These are phyloP conservation scores for Carallia brachiata DNA, from an alignment of 345 rosid genomes.

Conservation along the genomic window DNA sequence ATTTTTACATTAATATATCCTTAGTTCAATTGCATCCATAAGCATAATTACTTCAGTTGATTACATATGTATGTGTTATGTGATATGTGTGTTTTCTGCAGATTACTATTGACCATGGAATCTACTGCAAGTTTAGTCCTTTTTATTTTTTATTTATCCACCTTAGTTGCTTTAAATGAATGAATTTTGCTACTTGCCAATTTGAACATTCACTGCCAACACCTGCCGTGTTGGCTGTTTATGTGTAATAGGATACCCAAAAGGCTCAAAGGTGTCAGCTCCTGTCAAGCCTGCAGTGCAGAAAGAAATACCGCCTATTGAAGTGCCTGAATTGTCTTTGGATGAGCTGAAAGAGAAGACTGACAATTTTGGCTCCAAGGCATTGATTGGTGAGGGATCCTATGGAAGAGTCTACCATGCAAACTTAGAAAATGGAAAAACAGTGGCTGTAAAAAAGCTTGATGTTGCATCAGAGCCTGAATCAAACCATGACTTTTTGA, in stretches of 20 bases:
- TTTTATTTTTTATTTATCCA: not conserved
- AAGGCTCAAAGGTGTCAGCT: conserved; percentile 45
- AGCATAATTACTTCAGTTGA: too few species aligned
- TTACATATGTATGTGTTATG: too few species aligned
- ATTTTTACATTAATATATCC: too few species aligned
- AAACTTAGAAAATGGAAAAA: conserved; percentile 56
- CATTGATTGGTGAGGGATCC: conserved; percentile 97
- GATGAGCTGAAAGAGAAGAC: conserved; percentile 85
- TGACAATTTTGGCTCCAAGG: conserved; percentile 85
- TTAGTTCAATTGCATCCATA: too few species aligned
- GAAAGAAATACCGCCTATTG: conserved; percentile 73
- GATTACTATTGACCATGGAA: too few species aligned
- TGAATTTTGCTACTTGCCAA: not conserved
- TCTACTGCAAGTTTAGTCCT: too few species aligned
- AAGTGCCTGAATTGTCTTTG: conserved; percentile 73
- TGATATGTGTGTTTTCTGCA: too few species aligned
- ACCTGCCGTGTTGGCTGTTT: not conserved
- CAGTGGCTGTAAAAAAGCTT: conserved; percentile 92
- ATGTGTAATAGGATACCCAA: conserved; percentile 50
- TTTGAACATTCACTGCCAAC: not conserved
- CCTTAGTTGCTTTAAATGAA: not conserved
- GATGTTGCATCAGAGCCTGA: conserved; percentile 81
- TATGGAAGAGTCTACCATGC: conserved; percentile 95
- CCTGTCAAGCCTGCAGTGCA: conserved; percentile 56
- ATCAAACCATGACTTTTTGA: conserved; percentile 73